These are phyloP conservation scores for Cordyceps farinosa DNA, from an alignment of 2,329 filamentous ascomycete genomes.

Conservation along the genomic window DNA sequence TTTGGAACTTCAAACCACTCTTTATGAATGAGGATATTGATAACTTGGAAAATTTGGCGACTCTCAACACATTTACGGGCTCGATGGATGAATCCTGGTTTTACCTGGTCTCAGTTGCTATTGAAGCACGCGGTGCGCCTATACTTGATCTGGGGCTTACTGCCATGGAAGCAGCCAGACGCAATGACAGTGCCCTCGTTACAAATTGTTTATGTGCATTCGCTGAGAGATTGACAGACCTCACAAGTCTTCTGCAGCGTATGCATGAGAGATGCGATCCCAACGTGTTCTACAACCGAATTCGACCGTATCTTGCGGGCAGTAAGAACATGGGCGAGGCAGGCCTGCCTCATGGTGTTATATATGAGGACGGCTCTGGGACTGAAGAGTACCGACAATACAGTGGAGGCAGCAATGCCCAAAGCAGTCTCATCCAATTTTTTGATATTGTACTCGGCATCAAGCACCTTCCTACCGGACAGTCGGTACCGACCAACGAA, in stretches of 20 bases:
- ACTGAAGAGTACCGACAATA: constrained; percentile 73
- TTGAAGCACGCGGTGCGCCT: constrained; percentile 85
- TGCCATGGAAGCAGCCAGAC: constrained; percentile 76
- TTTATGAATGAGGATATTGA: constrained; percentile 80
- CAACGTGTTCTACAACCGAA: constrained; percentile 90
- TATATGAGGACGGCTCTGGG: constrained; percentile 78
- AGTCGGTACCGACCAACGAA: constrained; percentile 40
- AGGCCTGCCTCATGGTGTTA: constrained; percentile 79
- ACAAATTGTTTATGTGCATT: constrained; percentile 74
- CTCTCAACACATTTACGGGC: constrained; percentile 86
- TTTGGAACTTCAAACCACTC: constrained; percentile 97
- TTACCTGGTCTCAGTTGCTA: constrained; percentile 91
- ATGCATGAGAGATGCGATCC: constrained; percentile 98
- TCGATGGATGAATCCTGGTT: constrained; percentile 98
- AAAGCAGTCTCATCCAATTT: constrained; percentile 95
- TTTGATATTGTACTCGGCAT: constrained; percentile 91
- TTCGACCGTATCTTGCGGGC: constrained; percentile 91
- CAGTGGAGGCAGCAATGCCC: constrained; percentile 91
- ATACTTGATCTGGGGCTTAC: constrained; percentile 85
- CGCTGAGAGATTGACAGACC: constrained; percentile 82
- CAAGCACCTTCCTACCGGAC: constrained; percentile 84
- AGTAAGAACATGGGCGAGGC: constrained; percentile 98
- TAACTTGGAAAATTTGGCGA: constrained; percentile 81
- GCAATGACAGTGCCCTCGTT: constrained; percentile 66
- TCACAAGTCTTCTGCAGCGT: constrained; percentile 71